Conservation (phyloP, 352 stramenopile species). For the Phytophthora boehmeriae region DNA sequence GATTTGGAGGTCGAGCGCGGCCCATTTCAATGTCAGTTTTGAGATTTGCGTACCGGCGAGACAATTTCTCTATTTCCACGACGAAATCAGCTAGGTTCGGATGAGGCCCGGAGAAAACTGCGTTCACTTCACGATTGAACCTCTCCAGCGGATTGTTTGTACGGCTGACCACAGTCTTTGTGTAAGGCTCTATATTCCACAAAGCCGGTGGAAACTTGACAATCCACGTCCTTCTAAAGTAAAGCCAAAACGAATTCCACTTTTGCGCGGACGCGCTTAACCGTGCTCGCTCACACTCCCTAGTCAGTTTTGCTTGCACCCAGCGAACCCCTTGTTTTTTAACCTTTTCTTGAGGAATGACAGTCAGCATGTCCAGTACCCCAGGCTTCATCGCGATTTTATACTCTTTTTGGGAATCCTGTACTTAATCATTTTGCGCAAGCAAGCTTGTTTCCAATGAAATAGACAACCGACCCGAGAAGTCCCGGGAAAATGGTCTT, state of each 20-base stretch:
- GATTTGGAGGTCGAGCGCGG: neutral
- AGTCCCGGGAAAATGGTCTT: constrained; percentile 15
- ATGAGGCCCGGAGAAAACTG: constrained; percentile 9
- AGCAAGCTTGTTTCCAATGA: constrained; percentile 20
- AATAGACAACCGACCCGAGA: constrained; percentile 20
- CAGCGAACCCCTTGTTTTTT: constrained; percentile 7
- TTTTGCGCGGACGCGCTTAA: too few relatives aligned
- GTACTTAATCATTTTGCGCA: constrained; percentile 10
- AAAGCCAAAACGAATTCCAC: constrained; percentile 2
- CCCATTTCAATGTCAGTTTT: neutral
- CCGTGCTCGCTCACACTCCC: too few relatives aligned
- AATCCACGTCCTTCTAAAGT: constrained; percentile 8
- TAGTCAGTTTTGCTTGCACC: constrained; percentile 2
- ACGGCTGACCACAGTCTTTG: neutral
- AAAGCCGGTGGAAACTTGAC: neutral
- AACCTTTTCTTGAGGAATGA: constrained; percentile 2
- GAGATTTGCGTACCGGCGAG: neutral
- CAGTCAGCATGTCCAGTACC: constrained; percentile 18
- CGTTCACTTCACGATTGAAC: constrained; percentile 31
- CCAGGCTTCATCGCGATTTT: constrained; percentile 12
- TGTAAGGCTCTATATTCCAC: constrained; percentile 8
- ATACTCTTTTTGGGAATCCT: constrained; percentile 3
- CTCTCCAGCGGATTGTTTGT: constrained; percentile 23
- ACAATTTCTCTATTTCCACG: constrained; percentile 15
- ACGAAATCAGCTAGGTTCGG: constrained; percentile 23